Percentiles rank a stretch among this genome's conserved stretches.
These are phyloP conservation scores for Scutellaria galericulata DNA, from an alignment of 257 asterid species.

Conservation along the genomic window DNA sequence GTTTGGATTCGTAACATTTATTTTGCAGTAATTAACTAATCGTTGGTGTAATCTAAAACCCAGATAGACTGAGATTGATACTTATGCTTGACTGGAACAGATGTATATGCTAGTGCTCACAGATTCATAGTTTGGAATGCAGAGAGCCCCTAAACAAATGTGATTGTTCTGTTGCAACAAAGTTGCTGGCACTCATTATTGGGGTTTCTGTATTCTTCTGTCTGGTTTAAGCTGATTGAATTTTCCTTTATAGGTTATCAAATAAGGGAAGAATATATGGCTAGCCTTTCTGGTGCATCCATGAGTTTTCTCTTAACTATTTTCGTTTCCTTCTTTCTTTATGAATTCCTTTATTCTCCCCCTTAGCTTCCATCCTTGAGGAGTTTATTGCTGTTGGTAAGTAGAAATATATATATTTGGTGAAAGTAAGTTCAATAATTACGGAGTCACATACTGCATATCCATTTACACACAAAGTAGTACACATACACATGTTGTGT, in stretches of 20 bases:
- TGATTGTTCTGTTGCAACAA: conserved; percentile 5
- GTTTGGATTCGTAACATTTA: background rate
- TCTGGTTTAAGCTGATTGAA: background rate
- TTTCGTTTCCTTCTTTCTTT: background rate
- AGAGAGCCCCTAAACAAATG: background rate
- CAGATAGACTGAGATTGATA: background rate
- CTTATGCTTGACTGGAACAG: background rate
- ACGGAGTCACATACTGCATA: background rate
- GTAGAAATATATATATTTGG: conserved; percentile 22
- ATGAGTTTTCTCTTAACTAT: background rate
- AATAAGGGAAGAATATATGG: background rate
- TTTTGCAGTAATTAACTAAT: background rate
- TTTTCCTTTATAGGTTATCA: background rate
- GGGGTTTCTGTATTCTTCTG: background rate
- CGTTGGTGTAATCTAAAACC: background rate
- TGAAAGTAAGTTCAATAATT: background rate
- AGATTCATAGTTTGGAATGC: conserved; percentile 3
- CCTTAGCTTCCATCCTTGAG: background rate
- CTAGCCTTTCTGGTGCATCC: background rate
- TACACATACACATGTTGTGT: background rate
- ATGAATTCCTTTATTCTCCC: conserved; percentile 9
- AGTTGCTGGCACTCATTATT: background rate
- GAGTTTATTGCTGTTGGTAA: conserved; percentile 10
- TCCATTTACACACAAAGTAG: background rate
- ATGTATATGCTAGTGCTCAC: conserved; percentile 14